These are phyloP conservation scores for Blastocystis sp. DNA, from an alignment of 352 stramenopile genomes.

Conservation along the genomic window DNA sequence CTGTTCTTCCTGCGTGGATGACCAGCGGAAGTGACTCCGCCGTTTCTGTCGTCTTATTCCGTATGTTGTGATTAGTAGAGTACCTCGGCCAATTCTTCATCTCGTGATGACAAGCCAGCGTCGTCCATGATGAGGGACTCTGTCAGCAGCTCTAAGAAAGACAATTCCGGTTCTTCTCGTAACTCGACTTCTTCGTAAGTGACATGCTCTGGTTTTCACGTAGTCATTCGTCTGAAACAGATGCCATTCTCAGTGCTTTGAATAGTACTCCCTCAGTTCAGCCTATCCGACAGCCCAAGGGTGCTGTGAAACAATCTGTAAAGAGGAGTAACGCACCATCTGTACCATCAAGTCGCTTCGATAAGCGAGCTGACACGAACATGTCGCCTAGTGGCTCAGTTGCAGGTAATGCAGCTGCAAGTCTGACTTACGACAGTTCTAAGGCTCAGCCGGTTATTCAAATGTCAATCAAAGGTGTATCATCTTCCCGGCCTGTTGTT, in stretches of 20 bases:
- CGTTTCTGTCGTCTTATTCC: background rate
- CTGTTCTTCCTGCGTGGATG: slow-evolving; percentile 38
- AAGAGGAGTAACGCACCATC: background rate
- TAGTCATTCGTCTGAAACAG: background rate
- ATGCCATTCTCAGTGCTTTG: background rate
- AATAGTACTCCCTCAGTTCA: background rate
- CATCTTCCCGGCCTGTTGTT: background rate
- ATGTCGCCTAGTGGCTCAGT: background rate
- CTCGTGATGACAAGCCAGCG: too few relatives aligned
- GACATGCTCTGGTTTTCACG: background rate
- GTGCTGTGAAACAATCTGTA: background rate
- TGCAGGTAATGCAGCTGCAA: background rate
- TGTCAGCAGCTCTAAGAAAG: background rate
- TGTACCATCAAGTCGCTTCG: background rate
- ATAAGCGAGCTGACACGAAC: background rate
- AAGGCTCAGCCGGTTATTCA: background rate
- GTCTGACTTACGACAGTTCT: background rate
- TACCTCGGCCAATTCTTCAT: background rate
- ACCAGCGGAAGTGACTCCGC: background rate
- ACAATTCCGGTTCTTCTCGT: background rate
- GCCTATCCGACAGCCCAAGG: background rate
- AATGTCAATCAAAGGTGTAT: background rate
- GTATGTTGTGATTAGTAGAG: background rate
- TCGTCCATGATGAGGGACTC: background rate
- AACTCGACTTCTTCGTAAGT: background rate